Base-by-base conservation (phyloP, 345 rosid genomes). In the Ceriops decandra region DNA sequence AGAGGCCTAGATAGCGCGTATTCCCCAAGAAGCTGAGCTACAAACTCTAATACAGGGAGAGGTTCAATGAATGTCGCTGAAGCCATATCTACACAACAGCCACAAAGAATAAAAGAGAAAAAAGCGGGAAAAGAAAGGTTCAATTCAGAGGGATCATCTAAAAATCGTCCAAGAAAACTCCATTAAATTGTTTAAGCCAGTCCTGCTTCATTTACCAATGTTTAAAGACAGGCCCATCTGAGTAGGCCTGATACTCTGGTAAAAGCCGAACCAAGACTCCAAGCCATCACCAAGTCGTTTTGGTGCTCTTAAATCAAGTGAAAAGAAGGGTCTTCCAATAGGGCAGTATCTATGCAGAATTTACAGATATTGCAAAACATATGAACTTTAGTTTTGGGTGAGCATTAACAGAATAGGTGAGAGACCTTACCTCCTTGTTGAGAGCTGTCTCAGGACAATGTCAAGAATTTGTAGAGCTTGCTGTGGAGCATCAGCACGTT, bases 261-360 rank as follows among this genome's bases (percentile, higher is more conserved):
- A 95, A 77, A 92, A 95, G 36, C 99, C 99, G 66, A 96, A 92
- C 99, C 99, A 95, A 21, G 96, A 88, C 87, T 95, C 97, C 78
- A 95, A 85, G 64, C 99, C 99, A 28, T 95, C 99, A 63, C 99
- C 97, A 9, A 95, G 91, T 33, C 88, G 73, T 62, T 87, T 92
- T 0, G 96, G 96, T 33, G 81, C 78, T 80, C 91, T 82, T 60
- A 90, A 80, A 77, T 82, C 83, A 13, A 96, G 99, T 49, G 99
- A 95, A 67, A 90, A 95, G 84, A 95, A 95, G 21, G 92, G 92
- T 77, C 98, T 86, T 52, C 98, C 98, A 59, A 95, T 74, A 0
- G 96, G 92, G 68, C 86, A 87, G 72, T 83, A 95, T 80, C 96
- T 90, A 67, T 74, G 67, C 30, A 66, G 35, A 19, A 42, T 30